phyloP scores from a whole-genome alignment of 768 basidiomycete species.

The Mycena venus region DNA sequence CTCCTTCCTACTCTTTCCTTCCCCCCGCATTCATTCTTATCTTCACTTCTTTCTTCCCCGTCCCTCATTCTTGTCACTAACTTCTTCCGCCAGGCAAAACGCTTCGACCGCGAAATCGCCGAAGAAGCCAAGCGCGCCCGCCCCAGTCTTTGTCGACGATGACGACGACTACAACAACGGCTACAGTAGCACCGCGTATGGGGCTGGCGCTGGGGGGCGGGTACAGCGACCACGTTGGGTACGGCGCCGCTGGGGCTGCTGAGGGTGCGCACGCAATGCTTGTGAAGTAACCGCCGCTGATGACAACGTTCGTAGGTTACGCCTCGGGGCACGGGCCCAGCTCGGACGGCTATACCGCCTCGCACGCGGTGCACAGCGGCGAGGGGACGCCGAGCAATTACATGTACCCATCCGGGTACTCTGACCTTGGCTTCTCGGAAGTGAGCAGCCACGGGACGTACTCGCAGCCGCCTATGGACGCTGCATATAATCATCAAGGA shows the following conservation, averaged over 20 bases:
- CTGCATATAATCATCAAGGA: slow-evolving; percentile 42
- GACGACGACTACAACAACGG: slow-evolving; percentile 42
- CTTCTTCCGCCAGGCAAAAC: slow-evolving; percentile 48
- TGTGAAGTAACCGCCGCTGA: too few relatives aligned
- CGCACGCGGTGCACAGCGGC: slow-evolving; percentile 25
- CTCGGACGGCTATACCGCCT: slow-evolving; percentile 1
- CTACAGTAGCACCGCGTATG: background rate
- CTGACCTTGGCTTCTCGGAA: slow-evolving; percentile 48
- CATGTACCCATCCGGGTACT: slow-evolving; percentile 33
- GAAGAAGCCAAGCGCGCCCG: slow-evolving; percentile 60
- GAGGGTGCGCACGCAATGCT: too few relatives aligned
- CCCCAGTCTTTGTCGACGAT: slow-evolving; percentile 57
- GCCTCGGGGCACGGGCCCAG: background rate
- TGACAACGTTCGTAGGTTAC: too few relatives aligned
- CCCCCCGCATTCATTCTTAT: background rate
- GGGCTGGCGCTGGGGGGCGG: slow-evolving; percentile 30
- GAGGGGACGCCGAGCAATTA: slow-evolving; percentile 32
- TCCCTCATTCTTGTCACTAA: background rate
- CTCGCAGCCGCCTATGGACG: slow-evolving; percentile 46
- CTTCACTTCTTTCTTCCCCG: background rate
- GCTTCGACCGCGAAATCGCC: slow-evolving; percentile 68
- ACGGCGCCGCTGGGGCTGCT: slow-evolving; percentile 27
- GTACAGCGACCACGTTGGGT: background rate
- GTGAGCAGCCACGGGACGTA: slow-evolving; percentile 51
- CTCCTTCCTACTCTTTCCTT: background rate